These are phyloP conservation scores for Yamadazyma diddensiae DNA, from an alignment of 1,139 yeast genomes.

Conservation along the genomic window DNA sequence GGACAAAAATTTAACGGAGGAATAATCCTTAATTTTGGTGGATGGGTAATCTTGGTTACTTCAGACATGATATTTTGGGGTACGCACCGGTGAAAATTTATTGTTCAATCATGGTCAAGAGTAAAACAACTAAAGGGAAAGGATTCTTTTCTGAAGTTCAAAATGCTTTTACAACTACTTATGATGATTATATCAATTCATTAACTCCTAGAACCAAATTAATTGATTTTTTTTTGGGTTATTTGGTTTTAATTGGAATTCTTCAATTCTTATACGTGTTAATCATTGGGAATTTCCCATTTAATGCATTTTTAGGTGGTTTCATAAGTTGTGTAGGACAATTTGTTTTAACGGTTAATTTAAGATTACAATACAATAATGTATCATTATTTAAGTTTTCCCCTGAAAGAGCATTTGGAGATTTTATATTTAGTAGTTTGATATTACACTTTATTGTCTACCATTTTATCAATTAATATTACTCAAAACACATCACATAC, in stretches of 20 bases:
- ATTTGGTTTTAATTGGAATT: slow-evolving; percentile 70
- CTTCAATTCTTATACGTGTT: slow-evolving; percentile 77
- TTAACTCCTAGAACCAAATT: slow-evolving; percentile 54
- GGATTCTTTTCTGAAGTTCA: slow-evolving; percentile 8
- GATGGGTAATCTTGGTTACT: slow-evolving; percentile 21
- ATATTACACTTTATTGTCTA: slow-evolving; percentile 83
- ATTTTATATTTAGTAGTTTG: slow-evolving; percentile 82
- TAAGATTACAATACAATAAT: slow-evolving; percentile 63
- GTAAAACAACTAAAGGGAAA: slow-evolving; percentile 4
- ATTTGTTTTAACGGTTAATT: slow-evolving; percentile 78
- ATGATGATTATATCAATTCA: slow-evolving; percentile 40
- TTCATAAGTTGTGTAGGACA: slow-evolving; percentile 93
- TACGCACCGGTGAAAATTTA: too few species aligned
- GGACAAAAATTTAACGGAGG: slow-evolving; percentile 97
- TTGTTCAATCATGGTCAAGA: slow-evolving; percentile 7
- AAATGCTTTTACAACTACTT: slow-evolving; percentile 37
- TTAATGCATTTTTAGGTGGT: slow-evolving; percentile 94
- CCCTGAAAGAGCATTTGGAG: slow-evolving; percentile 86
- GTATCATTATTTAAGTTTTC: slow-evolving; percentile 32
- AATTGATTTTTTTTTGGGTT: slow-evolving; percentile 74
- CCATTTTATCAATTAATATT: slow-evolving; percentile 76
- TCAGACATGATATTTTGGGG: too few species aligned
- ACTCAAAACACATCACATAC: neutral
- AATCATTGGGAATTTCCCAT: slow-evolving; percentile 86
- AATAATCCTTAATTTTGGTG: slow-evolving; percentile 67